Evolutionary conservation across 495 filamentous ascomycete species (phyloP), one percentile per base, ranked within the genome.

Genomic region (Bryoglossum gracile): DNA sequence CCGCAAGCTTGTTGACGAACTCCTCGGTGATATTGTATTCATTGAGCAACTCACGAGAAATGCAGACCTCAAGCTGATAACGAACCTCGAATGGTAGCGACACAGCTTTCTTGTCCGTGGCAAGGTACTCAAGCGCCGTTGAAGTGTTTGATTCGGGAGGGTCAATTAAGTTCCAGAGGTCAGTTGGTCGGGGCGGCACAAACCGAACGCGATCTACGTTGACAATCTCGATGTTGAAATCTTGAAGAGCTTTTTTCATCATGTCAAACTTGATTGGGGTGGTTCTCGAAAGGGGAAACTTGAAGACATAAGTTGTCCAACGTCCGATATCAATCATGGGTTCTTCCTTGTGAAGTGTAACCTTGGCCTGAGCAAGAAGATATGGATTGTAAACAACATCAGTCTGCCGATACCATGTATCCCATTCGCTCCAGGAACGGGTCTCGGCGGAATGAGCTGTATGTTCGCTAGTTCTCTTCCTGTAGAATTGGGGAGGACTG

Each of bases 61-160:
- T 73, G 60, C 91, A 96, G 0, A 87, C 90, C 63, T 97, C 90
- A 0, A 98, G 75, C 63, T 95, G 91, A 58, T 97, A 97, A 8
- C 87, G 79, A 2, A 91, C 78, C 1, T 78, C 61, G 39, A 89
- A 96, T 0, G 80, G 68, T 3, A 98, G 70, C 16, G 21, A 32
- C 4, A 57, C 48, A 6, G 42, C 13, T 13, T 24, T n/a, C 11
- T 44, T 28, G 18, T 9, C 34, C 32, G 57, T 82, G 80, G 89
- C 13, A 82, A 34, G 48, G 57, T 33, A 42, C 66, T 39, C 39
- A 51, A 55, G 36, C 50, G 34, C 40, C 47, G 33, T 40, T 17
- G 46, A 16, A 1, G 35, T 34, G 10, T 37, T 17, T 18, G 42
- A 38, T 6, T 26, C 9, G 25, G 41, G 43, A 17, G 36, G 47